Evolutionary conservation across 2,329 filamentous ascomycete genomes (phyloP), one percentile per base, ranked within the genome.

Genomic region (Pseudonectria foliicola): DNA sequence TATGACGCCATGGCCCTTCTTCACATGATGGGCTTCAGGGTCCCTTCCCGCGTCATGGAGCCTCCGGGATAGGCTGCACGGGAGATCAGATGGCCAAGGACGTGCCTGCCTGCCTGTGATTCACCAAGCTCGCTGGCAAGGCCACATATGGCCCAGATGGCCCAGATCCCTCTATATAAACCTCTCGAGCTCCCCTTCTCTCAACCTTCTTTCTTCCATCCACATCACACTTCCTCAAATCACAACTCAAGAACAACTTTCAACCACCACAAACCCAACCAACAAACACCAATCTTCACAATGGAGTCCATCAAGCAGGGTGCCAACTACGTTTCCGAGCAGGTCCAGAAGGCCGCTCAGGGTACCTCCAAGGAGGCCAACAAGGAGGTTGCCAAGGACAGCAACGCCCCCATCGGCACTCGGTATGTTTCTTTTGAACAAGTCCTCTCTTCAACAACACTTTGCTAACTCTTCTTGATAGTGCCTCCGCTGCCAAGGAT

Each of bases 301-400:
- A 73, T 73, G 70, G 70, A 73, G 35, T 63, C 67, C 44, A 43
- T 72, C 56, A 70, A 71, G 68, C 75, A 80, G 64, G 72, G 71
- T 55, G 76, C 66, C 65, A 81, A 80, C 73, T 78, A 75, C 73
- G 75, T 80, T 60, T 60, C 69, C 44, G 78, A 82, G 70, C 64
- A 67, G 53, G 61, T 77, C 56, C 70, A 80, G 67, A 65, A 78
- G 57, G 66, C 66, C 42, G 56, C 67, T 44, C 64, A 66, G 42
- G 68, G 71, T 47, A 64, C 72, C 42, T 75, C 69, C 64, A 82
- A 83, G 75, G 77, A 82, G 66, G 66, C 67, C 66, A 82, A 83
- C 74, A 82, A 83, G 74, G 56, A 71, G 47, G 70, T 77, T 46
- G 79, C 78, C 60, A 82, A 82, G 71, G 75, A 77, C 56, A 59